phyloP scores from a whole-genome alignment of 2,329 filamentous ascomycete species.

The Curvularia hawaiiensis region DNA sequence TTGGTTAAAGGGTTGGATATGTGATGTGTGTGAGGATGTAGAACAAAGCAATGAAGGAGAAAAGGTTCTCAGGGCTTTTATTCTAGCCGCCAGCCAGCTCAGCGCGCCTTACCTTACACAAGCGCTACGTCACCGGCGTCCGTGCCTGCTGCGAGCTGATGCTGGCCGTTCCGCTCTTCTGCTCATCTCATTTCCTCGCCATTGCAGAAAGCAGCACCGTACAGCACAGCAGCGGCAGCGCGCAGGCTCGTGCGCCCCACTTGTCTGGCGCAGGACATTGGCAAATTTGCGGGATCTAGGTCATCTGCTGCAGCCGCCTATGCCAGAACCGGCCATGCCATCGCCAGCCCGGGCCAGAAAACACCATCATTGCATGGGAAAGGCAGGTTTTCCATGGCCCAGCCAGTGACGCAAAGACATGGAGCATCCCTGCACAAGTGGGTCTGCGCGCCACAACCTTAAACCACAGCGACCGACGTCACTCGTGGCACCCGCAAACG shows the following conservation, averaged over 20 bases:
- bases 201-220: background rate
- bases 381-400: slow-evolving; percentile 20
- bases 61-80: background rate
- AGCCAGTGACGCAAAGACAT: slow-evolving; percentile 10
- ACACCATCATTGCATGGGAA: slow-evolving; percentile 5
- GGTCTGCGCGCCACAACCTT: slow-evolving; percentile 25
- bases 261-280: background rate
- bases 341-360: background rate
- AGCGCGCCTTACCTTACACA: background rate
- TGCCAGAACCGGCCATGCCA: background rate
- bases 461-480: slow-evolving; percentile 13
- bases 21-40: background rate
- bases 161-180: background rate
- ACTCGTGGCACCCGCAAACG: slow-evolving; percentile 8
- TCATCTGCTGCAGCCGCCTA: slow-evolving; percentile 10
- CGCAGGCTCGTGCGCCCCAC: background rate
- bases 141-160: slow-evolving; percentile 12
- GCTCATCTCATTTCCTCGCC: slow-evolving; percentile 2
- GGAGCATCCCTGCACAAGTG: background rate
- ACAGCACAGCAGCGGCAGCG: background rate
- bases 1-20: background rate
- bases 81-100: background rate
- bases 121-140: slow-evolving; percentile 16
- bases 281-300: slow-evolving; percentile 1
- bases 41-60: slow-evolving; percentile 3